A percentile compares a stretch with the other conserved stretches of the same genome.
Evolutionary conservation across 179 eudicot species (phyloP).

Genomic region (Spinacia oleracea): DNA sequence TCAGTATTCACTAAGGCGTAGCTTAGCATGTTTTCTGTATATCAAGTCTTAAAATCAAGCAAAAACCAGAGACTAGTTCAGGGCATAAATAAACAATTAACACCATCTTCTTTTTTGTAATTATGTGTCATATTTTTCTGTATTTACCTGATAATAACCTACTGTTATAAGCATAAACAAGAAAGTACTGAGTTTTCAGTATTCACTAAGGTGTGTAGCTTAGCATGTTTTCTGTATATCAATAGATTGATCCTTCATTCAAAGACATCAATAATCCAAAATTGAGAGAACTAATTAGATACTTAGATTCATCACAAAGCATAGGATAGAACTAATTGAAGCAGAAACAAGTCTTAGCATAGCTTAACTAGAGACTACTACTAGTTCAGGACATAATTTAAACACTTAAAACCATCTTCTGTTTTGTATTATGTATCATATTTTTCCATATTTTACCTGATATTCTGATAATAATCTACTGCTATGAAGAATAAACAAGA

Average conservation of each 20-base stretch:
- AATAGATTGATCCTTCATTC: not conserved
- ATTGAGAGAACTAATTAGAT: too few species aligned
- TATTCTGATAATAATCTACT: not conserved
- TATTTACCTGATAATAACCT: not conserved
- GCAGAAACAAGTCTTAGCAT: constrained; percentile 31
- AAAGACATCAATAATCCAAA: not conserved
- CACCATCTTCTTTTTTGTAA: not conserved
- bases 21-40: not conserved
- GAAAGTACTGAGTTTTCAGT: too few species aligned
- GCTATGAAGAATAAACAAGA: not conserved
- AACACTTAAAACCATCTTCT: not conserved
- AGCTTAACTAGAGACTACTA: not conserved
- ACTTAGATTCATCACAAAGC: not conserved
- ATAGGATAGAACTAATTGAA: too few species aligned
- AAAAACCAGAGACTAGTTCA: not conserved
- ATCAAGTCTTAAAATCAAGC: constrained; percentile 39
- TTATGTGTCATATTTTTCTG: not conserved
- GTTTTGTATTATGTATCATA: not conserved
- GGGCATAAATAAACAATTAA: not conserved
- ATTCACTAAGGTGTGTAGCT: not conserved
- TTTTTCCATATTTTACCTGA: not conserved
- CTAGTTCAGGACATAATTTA: not conserved
- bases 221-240: not conserved
- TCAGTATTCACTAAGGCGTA: not conserved
- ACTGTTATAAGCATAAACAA: not conserved